These are phyloP conservation scores for Eragrostis nindensis DNA, from an alignment of 176 grass and related monocot genomes.

Conservation along the genomic window DNA sequence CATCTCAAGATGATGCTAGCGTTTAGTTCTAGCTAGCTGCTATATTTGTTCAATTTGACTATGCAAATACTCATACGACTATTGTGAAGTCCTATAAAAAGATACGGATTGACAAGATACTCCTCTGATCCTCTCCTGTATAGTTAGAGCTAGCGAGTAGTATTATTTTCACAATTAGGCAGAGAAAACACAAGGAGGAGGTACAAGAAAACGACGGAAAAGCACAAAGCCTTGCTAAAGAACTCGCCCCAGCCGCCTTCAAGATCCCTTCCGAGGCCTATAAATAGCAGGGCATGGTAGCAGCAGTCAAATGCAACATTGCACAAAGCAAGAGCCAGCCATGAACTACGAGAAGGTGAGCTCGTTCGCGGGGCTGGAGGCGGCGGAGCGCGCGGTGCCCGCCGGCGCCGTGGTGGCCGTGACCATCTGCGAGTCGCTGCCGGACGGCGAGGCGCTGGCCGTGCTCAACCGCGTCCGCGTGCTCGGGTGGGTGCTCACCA, in stretches of 20 bases:
- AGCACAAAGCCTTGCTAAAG: too few species aligned
- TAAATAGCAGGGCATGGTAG: neutral
- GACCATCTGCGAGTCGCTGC: neutral
- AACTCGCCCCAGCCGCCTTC: neutral
- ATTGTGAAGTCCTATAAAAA: too few species aligned
- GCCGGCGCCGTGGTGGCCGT: conserved; percentile 2
- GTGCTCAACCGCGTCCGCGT: neutral
- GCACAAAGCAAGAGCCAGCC: neutral
- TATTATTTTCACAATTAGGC: too few species aligned
- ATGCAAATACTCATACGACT: too few species aligned
- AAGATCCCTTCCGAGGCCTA: neutral
- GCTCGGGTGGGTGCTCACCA: conserved; percentile 12
- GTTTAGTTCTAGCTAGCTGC: too few species aligned
- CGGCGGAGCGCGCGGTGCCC: neutral
- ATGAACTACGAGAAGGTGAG: conserved; percentile 8
- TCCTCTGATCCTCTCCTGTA: too few species aligned
- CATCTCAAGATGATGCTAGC: too few species aligned
- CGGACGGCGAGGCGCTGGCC: neutral
- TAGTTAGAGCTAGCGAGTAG: too few species aligned
- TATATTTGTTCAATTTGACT: too few species aligned
- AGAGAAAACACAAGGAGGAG: too few species aligned
- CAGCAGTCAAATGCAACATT: neutral
- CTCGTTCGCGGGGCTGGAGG: neutral
- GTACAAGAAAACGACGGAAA: too few species aligned
- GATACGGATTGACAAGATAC: too few species aligned